These are phyloP conservation scores for Paralagenidium karlingii DNA, from an alignment of 352 stramenopile species.

Conservation along the genomic window DNA sequence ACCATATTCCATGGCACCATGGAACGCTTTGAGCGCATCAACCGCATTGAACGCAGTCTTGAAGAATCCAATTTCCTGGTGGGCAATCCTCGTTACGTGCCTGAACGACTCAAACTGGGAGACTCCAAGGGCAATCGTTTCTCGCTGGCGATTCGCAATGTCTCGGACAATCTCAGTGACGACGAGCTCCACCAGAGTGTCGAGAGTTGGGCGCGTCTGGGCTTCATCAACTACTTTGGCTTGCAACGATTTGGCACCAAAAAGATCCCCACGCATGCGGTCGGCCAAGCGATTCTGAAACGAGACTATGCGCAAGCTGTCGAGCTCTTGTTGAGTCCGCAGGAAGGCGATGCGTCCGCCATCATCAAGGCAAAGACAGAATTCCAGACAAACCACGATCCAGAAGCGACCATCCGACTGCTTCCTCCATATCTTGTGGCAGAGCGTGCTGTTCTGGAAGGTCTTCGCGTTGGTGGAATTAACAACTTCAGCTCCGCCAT, in stretches of 20 bases:
- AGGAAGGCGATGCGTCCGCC: constrained; percentile 62
- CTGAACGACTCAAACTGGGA: constrained; percentile 86
- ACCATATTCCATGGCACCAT: constrained; percentile 78
- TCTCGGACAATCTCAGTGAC: constrained; percentile 49
- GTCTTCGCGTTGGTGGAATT: constrained; percentile 39
- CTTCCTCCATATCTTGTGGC: constrained; percentile 76
- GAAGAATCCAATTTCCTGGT: constrained; percentile 86
- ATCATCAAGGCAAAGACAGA: constrained; percentile 50
- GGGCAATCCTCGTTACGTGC: constrained; percentile 87
- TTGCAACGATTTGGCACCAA: constrained; percentile 93
- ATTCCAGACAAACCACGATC: constrained; percentile 51
- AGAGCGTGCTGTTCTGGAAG: constrained; percentile 54
- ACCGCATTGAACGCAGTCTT: constrained; percentile 31
- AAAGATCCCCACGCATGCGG: constrained; percentile 76
- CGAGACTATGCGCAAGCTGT: constrained; percentile 86
- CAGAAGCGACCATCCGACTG: constrained; percentile 34
- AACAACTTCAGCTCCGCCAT: constrained; percentile 47
- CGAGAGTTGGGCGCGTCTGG: constrained; percentile 49
- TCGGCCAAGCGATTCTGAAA: constrained; percentile 89
- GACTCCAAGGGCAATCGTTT: constrained; percentile 92
- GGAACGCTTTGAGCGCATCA: constrained; percentile 73
- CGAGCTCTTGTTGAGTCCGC: constrained; percentile 83
- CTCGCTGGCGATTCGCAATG: constrained; percentile 89
- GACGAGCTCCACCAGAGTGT: constrained; percentile 50
- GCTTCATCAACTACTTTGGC: constrained; percentile 98